These are phyloP conservation scores for Nakazawaea ambrosiae DNA, from an alignment of 805 yeast species.

Conservation along the genomic window DNA sequence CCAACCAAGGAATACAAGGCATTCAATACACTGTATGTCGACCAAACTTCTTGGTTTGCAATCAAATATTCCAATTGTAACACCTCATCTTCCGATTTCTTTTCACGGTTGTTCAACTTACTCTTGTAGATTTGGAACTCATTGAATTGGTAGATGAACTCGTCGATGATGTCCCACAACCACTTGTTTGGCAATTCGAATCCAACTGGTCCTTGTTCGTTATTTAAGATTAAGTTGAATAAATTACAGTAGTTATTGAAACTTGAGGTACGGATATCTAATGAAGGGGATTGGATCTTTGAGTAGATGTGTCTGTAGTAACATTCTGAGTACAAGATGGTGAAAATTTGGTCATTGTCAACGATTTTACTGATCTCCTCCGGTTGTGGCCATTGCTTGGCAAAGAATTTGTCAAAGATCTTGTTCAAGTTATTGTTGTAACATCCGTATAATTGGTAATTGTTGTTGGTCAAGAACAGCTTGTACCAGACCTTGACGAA, in stretches of 20 bases:
- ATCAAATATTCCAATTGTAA: conserved; percentile 30
- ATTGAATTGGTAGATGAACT: conserved; percentile 45
- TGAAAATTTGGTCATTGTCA: conserved; percentile 34
- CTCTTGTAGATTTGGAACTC: conserved; percentile 34
- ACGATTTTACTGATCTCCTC: conserved; percentile 36
- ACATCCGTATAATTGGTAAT: conserved; percentile 34
- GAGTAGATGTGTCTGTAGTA: conserved; percentile 45
- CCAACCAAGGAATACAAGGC: conserved; percentile 39
- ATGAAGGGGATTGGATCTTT: conserved; percentile 28
- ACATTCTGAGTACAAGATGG: conserved; percentile 39
- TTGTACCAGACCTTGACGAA: conserved; percentile 37
- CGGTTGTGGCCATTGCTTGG: conserved; percentile 40
- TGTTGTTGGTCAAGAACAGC: conserved; percentile 34
- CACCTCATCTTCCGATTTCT: conserved; percentile 17
- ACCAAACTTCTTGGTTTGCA: conserved; percentile 36
- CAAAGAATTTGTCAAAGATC: conserved; percentile 35
- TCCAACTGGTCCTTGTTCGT: conserved; percentile 34
- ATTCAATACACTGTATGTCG: conserved; percentile 38
- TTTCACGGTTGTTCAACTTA: conserved; percentile 25
- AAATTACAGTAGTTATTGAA: conserved; percentile 42
- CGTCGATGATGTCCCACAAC: conserved; percentile 48
- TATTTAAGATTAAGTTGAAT: conserved; percentile 37
- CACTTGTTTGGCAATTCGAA: conserved; percentile 41
- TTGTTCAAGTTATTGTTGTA: conserved; percentile 38
- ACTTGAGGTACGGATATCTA: conserved; percentile 38